A percentile compares a stretch with the other conserved stretches of the same genome.
phyloP scores from a whole-genome alignment of 148 eudicot species.

The Arbutus unedo region DNA sequence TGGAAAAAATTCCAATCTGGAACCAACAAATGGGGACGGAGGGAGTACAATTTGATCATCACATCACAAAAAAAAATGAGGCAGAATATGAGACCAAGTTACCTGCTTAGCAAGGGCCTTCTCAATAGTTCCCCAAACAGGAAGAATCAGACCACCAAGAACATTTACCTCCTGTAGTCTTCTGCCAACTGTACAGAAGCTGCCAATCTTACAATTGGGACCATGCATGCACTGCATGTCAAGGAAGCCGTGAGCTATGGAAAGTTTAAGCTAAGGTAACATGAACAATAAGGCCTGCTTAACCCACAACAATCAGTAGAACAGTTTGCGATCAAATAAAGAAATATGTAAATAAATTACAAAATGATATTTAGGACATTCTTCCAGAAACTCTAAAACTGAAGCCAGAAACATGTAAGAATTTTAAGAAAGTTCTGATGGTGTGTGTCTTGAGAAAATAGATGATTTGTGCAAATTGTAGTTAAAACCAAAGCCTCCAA shows the following conservation, averaged over 20 bases:
- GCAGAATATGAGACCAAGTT: neutral
- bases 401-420: neutral
- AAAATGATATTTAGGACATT: neutral
- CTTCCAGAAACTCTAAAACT: neutral
- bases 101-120: slow-evolving; percentile 95
- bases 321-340: neutral
- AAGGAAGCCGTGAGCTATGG: slow-evolving; percentile 11
- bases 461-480: neutral
- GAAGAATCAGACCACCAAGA: slow-evolving; percentile 92
- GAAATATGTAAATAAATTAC: neutral
- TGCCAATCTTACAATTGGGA: slow-evolving; percentile 84
- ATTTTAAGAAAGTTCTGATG: neutral
- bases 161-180: slow-evolving; percentile 93
- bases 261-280: neutral
- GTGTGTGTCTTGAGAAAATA: neutral
- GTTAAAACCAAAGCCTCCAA: neutral
- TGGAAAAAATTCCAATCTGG: too few species aligned
- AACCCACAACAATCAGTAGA: neutral
- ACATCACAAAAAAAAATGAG: neutral
- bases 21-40: too few species aligned
- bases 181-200: slow-evolving; percentile 85
- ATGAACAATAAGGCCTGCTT: neutral
- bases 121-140: slow-evolving; percentile 86
- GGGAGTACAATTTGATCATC: neutral
- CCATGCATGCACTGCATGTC: slow-evolving; percentile 95